These are phyloP conservation scores for Thermothielavioides terrestris DNA, from an alignment of 495 filamentous ascomycete genomes.

Conservation along the genomic window DNA sequence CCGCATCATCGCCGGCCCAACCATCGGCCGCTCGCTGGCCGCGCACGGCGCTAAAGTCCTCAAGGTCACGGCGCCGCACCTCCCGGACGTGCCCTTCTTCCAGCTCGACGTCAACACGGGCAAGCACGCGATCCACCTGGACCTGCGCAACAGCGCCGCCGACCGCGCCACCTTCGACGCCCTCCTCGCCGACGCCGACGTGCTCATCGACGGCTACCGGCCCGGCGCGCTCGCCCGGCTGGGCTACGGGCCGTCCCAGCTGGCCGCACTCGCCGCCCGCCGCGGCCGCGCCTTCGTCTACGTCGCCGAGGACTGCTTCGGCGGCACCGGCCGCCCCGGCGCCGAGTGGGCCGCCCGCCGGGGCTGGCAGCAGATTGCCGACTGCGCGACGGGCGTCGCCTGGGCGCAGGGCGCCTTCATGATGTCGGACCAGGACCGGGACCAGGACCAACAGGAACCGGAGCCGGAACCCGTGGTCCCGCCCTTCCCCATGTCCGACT, in stretches of 20 bases:
- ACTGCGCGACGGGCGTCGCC: conserved; percentile 51
- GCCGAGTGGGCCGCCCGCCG: conserved; percentile 42
- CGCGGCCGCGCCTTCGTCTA: conserved; percentile 57
- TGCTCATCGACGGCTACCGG: conserved; percentile 59
- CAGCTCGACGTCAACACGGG: conserved; percentile 72
- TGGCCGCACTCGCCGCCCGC: conserved; percentile 42
- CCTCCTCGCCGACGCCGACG: conserved; percentile 51
- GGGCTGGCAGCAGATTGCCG: conserved; percentile 55
- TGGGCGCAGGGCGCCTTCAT: conserved; percentile 70
- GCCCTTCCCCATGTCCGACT: conserved; percentile 75
- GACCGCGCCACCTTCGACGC: conserved; percentile 50
- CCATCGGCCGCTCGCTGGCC: conserved; percentile 55
- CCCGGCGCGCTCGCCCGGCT: conserved; percentile 58
- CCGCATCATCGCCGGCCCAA: conserved; percentile 55
- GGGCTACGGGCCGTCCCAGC: conserved; percentile 49
- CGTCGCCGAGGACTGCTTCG: conserved; percentile 67
- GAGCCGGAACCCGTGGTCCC: conserved; percentile 72
- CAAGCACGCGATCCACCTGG: conserved; percentile 46
- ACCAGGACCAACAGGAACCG: no score
- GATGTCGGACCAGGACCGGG: conserved; percentile 52
- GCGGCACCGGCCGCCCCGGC: conserved; percentile 25
- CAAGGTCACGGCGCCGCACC: conserved; percentile 58
- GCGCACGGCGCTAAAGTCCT: conserved; percentile 62
- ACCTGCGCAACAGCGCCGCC: conserved; percentile 43
- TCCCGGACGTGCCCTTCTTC: conserved; percentile 71